Conservation (phyloP, 805 yeast genomes). For the Pichia pseudocactophila region DNA sequence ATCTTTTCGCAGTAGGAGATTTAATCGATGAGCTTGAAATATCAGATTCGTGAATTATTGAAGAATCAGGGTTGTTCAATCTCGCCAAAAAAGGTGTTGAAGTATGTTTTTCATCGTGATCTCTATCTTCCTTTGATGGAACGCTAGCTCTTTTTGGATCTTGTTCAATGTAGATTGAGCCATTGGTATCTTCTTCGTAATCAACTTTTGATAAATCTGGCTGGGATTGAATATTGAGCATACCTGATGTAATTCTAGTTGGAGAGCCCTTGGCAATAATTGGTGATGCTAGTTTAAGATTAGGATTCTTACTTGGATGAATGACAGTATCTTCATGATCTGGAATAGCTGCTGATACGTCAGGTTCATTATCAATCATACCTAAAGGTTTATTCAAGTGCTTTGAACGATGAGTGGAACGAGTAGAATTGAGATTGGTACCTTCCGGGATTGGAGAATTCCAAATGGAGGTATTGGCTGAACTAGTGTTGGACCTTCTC, state of each 20-base stretch:
- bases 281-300: constrained; percentile 23
- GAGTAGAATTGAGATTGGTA: background rate
- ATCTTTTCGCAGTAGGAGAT: background rate
- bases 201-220: constrained; percentile 29
- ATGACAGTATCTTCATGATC: constrained; percentile 13
- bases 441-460: constrained; percentile 3
- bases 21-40: constrained; percentile 13
- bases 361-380: constrained; percentile 1
- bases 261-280: constrained; percentile 28
- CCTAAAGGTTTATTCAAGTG: constrained; percentile 8
- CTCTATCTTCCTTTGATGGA: constrained; percentile 23
- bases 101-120: constrained; percentile 11
- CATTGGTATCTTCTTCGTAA: constrained; percentile 12
- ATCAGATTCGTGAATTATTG: constrained; percentile 13
- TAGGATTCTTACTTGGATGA: constrained; percentile 18
- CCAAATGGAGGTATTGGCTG: constrained; percentile 18
- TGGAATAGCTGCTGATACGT: constrained; percentile 11
- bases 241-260: constrained; percentile 30
- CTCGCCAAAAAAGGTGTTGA: constrained; percentile 22
- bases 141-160: constrained; percentile 22
- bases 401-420: background rate
- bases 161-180: constrained; percentile 11
- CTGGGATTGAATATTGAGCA: constrained; percentile 22
- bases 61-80: background rate
- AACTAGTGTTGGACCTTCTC: constrained; percentile 20